Base-by-base conservation (phyloP, 768 basidiomycete species). In the Filobasidium wieringae region DNA sequence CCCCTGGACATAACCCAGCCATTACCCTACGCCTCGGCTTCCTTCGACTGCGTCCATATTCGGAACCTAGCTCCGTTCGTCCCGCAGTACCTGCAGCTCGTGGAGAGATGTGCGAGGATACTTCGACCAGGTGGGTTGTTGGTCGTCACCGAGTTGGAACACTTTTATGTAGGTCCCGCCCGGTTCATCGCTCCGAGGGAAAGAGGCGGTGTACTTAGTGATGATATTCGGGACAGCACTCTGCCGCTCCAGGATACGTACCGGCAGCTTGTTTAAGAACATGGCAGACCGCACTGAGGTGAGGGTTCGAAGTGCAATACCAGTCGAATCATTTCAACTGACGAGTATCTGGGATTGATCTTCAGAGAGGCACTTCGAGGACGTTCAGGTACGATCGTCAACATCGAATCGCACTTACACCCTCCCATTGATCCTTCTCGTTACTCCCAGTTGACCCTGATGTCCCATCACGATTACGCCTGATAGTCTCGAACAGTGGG, bases 11-110 rank as follows among this genome's bases (percentile, higher is more conserved):
- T 68, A 0, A 41, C 53, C 7, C 31, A 59, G n/a, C 65, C 66
- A 7, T 53, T 69, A 3, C 68, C 66, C 14, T 69, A 62, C 45
- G 51, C 51, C 0, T 36, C 64, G 4, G 37, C 51, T 7, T 55
- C 53, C 1, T 65, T 66, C 31, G 72, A 73, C 40, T 50, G 71
- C 59, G 69, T 73, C n/a, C 72, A 73, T 43, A 66, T 73, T 51
- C 60, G 65, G 51, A 55, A 55, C 22, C 31, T 71, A 2, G 29
- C 62, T 7, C 62, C 65, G 22, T 53, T 61, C 3, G 63, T 68
- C 24, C 60, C 64, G 15, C 49, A 59, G 24, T 73, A 71, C 50
- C 29, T 49, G 7, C 33, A 49, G 6, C 41, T 73, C 24, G 39
- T 73, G 37, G 68, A 71, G 49, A 55, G 68, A 34, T 61, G 71